Conservation (phyloP, 2,329 filamentous ascomycete genomes). For the Leptosphaerulina australis region DNA sequence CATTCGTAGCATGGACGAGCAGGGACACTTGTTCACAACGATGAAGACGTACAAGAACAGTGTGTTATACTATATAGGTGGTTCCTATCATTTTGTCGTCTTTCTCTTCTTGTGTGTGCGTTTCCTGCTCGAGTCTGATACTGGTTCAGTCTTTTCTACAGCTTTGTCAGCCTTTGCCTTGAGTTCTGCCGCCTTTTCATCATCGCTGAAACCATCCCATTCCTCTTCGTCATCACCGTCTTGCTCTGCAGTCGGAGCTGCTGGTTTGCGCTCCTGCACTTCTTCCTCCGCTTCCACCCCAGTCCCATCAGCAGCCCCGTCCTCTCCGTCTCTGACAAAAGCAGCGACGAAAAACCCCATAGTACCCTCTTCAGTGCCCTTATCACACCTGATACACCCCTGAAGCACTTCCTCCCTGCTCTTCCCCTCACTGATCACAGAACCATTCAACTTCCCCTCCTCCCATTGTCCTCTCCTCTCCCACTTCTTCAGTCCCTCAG, state of each 20-base stretch:
- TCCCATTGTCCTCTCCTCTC: constrained; percentile 62
- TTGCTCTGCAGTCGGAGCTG: constrained; percentile 2
- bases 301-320: not conserved
- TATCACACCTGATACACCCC: constrained; percentile 80
- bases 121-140: constrained; percentile 5
- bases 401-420: constrained; percentile 60
- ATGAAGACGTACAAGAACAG: no score
- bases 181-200: constrained; percentile 21
- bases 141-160: not conserved
- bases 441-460: constrained; percentile 30
- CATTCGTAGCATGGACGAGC: no score
- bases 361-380: constrained; percentile 79
- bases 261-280: no score
- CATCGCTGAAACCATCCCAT: constrained; percentile 53
- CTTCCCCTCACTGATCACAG: constrained; percentile 52
- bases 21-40: no score
- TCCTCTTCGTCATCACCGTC: constrained; percentile 44
- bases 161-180: constrained; percentile 8
- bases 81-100: constrained; percentile 2
- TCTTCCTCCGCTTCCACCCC: not conserved
- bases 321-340: constrained; percentile 67
- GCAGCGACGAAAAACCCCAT: constrained; percentile 97
- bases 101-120: constrained; percentile 34
- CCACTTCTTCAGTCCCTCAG: constrained; percentile 78
- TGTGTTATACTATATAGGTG: not conserved